Evolutionary conservation across 2,329 filamentous ascomycete genomes (phyloP), one percentile per base, ranked within the genome.

Genomic region (Sporothrix humicola): DNA sequence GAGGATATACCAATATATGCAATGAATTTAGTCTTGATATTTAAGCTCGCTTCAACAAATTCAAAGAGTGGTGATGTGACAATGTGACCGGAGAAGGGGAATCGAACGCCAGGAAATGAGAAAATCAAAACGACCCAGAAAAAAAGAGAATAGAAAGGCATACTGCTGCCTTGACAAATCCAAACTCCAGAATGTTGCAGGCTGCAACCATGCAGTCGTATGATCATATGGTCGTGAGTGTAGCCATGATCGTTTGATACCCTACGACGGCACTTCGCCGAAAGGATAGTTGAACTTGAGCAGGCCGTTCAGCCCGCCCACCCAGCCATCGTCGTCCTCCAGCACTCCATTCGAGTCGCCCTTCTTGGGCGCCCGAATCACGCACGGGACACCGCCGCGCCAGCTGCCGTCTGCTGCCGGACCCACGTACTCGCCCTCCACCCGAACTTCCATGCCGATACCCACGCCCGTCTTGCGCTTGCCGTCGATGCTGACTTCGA

Each of bases 231-330:
- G n/a, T 52, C 46, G 26, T 37, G 13, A 52, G 37, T 23, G 26
- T n/a, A 37, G 31, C 31, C 31, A 7, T 37, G 31, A 37, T 37
- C 31, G 31, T 5, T 37, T 37, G 31, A 31, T 52, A 6, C n/a
- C 31, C 7, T 46, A 73, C 20, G 71, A 31, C 48, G 73, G 69
- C 71, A 86, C 86, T 78, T 92, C 91, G 0, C 96, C 96, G 85
- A 98, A 98, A 0, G 95, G 95, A 83, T 97, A 93, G 81, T 99
- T 99, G 81, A 98, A 99, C 84, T 99, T 99, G 77, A 99, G 83
- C 79, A 98, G 81, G 10, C 94, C 93, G 80, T 97, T 99, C 79
- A 99, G 82, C 0, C 96, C 95, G 0, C 95, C 95, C 2, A 99
- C 95, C 96, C 96, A 99, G 20, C 95, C 94, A 81, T 98, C 95